Evolutionary conservation across 2,329 filamentous ascomycete genomes (phyloP).

Genomic region (Metarhizium rileyi): DNA sequence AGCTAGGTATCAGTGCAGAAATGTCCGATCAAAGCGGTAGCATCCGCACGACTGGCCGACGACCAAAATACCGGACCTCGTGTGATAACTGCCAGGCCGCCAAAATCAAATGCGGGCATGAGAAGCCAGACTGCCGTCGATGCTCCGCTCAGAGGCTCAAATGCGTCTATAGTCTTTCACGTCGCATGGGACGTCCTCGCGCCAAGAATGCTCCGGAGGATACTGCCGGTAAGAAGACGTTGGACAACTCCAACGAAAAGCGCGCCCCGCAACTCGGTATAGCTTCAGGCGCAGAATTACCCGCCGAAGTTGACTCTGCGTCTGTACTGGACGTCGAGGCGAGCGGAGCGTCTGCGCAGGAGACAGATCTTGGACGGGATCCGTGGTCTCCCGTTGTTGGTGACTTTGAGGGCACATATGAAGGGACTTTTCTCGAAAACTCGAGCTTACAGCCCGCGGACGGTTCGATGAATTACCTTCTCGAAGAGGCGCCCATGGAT

Average conservation of each 20-base stretch:
- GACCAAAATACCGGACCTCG: slow-evolving; percentile 5
- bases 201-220: slow-evolving; percentile 1
- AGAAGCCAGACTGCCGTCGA: slow-evolving; percentile 4
- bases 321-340: background rate
- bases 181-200: slow-evolving; percentile 6
- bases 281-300: background rate
- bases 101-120: slow-evolving; percentile 6
- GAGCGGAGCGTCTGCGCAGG: background rate
- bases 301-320: background rate
- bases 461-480: background rate
- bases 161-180: slow-evolving; percentile 7
- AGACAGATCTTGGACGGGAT: background rate
- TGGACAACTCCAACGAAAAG: too few species aligned
- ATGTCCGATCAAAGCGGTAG: background rate
- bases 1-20: too few species aligned
- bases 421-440: background rate
- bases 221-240: too few species aligned
- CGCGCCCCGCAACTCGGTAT: background rate
- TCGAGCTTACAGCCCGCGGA: background rate
- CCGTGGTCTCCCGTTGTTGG: background rate
- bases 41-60: background rate
- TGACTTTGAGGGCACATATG: background rate
- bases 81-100: slow-evolving; percentile 6
- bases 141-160: slow-evolving; percentile 2
- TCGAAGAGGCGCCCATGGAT: slow-evolving; percentile 1